These are phyloP conservation scores for Fraxinus angustifolia DNA, from an alignment of 305 asterid species.

Conservation along the genomic window DNA sequence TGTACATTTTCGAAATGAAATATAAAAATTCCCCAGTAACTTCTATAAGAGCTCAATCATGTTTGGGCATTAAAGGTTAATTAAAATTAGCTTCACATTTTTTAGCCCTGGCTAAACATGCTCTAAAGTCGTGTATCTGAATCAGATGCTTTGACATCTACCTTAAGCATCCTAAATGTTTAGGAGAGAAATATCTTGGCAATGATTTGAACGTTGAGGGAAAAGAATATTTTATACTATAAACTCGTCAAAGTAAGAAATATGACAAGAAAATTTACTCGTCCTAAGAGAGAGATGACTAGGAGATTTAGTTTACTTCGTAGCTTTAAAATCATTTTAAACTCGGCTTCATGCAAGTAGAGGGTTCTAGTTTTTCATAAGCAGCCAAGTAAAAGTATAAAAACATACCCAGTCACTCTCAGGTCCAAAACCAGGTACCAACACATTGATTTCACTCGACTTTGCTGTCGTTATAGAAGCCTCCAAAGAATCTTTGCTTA, in stretches of 20 bases:
- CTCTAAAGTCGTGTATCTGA: background rate
- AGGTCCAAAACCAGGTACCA: conserved; percentile 77
- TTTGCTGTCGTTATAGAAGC: conserved; percentile 90
- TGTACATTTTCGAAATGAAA: background rate
- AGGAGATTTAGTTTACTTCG: background rate
- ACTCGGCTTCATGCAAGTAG: background rate
- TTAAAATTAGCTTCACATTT: background rate
- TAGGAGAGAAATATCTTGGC: background rate
- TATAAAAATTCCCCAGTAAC: background rate
- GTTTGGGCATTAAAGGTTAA: background rate
- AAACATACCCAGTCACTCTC: conserved; percentile 90
- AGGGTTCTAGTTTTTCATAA: background rate
- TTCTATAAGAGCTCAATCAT: background rate
- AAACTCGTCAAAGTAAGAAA: background rate
- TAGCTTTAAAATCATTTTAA: background rate
- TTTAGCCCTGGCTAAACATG: background rate
- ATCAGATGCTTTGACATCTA: background rate
- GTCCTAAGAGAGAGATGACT: background rate
- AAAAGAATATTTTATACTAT: background rate
- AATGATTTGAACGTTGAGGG: background rate
- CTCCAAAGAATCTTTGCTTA: conserved; percentile 79
- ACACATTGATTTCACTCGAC: conserved; percentile 84
- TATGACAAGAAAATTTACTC: background rate
- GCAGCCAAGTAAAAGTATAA: background rate
- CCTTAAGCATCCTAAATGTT: background rate